phyloP scores from a whole-genome alignment of 2,329 filamentous ascomycete genomes.

The Triangularia verruculosa region DNA sequence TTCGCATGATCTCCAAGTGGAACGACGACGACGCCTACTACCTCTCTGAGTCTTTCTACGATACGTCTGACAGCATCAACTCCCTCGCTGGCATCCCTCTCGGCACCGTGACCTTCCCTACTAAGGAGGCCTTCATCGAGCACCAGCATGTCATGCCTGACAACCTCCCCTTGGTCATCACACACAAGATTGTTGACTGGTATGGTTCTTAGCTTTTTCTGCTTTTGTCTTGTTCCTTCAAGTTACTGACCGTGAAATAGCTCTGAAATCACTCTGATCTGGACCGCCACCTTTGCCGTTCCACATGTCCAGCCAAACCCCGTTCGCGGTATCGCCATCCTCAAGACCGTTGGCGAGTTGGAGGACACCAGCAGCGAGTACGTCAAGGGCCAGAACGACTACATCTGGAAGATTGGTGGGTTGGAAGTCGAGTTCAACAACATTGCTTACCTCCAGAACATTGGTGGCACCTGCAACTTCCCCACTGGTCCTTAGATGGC shows the following conservation, averaged over 20 bases:
- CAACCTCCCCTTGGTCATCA: constrained; percentile 31
- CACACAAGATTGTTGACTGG: constrained; percentile 29
- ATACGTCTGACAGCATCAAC: constrained; percentile 36
- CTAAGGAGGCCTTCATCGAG: constrained; percentile 32
- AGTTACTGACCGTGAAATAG: neutral
- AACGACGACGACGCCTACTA: constrained; percentile 23
- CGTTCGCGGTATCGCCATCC: constrained; percentile 34
- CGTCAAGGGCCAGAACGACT: neutral
- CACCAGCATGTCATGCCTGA: constrained; percentile 27
- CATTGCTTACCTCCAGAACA: constrained; percentile 28
- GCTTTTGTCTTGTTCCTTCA: neutral
- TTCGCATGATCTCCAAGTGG: constrained; percentile 24
- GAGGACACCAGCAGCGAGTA: constrained; percentile 5
- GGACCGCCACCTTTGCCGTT: constrained; percentile 31
- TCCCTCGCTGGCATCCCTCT: constrained; percentile 30
- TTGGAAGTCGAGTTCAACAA: constrained; percentile 37
- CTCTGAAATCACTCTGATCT: constrained; percentile 33
- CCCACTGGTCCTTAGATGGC: constrained; percentile 6
- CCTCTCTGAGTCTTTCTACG: constrained; percentile 32
- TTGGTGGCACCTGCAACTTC: constrained; percentile 24
- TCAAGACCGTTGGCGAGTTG: constrained; percentile 24
- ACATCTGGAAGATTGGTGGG: constrained; percentile 32
- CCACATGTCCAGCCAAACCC: constrained; percentile 23
- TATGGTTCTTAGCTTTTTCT: neutral
- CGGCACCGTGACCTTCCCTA: constrained; percentile 33